Evolutionary conservation across 495 filamentous ascomycete genomes (phyloP), one percentile per base, ranked within the genome.

Genomic region (Neurospora hispaniola): DNA sequence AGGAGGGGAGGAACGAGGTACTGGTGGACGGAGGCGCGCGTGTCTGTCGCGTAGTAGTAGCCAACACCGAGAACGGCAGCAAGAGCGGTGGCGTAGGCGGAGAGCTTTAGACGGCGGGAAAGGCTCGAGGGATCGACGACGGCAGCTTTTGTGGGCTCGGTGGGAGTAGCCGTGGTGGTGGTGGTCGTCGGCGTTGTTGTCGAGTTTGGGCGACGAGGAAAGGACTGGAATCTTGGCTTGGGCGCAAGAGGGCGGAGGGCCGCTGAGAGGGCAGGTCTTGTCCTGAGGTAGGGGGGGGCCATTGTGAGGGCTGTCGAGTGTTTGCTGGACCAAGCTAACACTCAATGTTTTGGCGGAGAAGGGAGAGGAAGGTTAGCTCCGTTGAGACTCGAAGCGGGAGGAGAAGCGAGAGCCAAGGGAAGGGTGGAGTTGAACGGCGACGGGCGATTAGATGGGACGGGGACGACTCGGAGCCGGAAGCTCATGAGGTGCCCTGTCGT

Each of bases 41-140:
- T 97, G 82, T 99, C 96, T 72, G 95, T 98, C 42, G 89, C 82
- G 78, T 97, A 97, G 77, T 92, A 82, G 79, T 92, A 96, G 41
- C 85, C 85, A 69, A 78, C 72, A 35, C 74, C 79, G 40, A 76
- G 76, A 16, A 77, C 73, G 18, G 78, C 62, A 8, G 78, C 77
- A 69, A 94, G 75, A 3, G 88, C 83, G 20, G 88, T 86, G 68
- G 89, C 85, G 71, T 88, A 87, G 27, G 91, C 72, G 59, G 86
- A 71, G 69, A 86, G 86, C 78, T 82, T 86, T 44, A 85, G 70
- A 35, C 83, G 80, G 0, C 82, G 81, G 18, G 54, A 12, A 9
- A 62, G 5, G 16, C 4, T 18, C 54, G 14, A 62, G 54, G 54
- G 23, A 62, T 31, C 12, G 54, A 12, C 54, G 54, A 18, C 54